These are phyloP conservation scores for Fusarium annulatum DNA, from an alignment of 2,329 filamentous ascomycete species.

Conservation along the genomic window DNA sequence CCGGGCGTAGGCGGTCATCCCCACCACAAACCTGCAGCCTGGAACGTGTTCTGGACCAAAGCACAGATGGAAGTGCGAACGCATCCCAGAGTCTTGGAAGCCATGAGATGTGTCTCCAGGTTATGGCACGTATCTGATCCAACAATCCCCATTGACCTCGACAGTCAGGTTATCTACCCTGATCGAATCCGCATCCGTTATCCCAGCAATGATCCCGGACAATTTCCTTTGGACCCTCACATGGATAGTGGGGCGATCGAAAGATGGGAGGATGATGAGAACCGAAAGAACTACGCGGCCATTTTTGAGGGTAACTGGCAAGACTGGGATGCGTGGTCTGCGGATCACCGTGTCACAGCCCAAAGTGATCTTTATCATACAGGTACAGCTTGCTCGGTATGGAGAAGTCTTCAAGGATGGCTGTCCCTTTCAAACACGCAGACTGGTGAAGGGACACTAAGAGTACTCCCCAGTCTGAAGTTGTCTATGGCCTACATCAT, in stretches of 20 bases:
- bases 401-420: constrained; percentile 3
- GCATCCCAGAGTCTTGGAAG: not conserved
- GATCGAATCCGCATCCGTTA: not conserved
- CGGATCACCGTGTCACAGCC: not conserved
- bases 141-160: not conserved
- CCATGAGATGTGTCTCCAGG: not conserved
- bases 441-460: not conserved
- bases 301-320: not conserved
- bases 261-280: not conserved
- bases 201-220: not conserved
- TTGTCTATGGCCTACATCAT: not conserved
- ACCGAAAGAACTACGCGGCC: not conserved
- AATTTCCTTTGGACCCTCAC: not conserved
- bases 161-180: not conserved
- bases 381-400: not conserved
- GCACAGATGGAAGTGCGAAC: not conserved
- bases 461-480: not conserved
- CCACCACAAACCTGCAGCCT: not conserved
- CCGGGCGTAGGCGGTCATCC: not conserved
- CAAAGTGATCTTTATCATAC: not conserved
- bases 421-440: not conserved
- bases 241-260: not conserved
- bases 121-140: not conserved
- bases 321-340: not conserved
- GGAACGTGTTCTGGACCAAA: constrained; percentile 2